Base-by-base conservation (phyloP, 306 rosid species). In the Quercus aquifolioides region DNA sequence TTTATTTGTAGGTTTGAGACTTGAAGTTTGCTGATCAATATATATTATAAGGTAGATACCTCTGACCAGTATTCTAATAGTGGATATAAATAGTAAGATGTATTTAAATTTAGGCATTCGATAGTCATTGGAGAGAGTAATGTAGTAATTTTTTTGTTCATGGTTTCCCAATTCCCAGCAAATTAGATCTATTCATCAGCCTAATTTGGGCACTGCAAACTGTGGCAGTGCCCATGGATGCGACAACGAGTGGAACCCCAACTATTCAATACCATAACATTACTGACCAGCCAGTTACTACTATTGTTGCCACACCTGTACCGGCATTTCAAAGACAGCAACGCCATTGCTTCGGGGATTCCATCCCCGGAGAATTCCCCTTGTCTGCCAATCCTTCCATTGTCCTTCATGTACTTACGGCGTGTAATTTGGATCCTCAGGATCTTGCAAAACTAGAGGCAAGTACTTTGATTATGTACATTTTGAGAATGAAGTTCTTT, bases 391-490 rank as follows among this genome's bases (percentile, higher is more conserved):
- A 78, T 79, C 96, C 99, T 54, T 85, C 97, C 80, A 90, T 95
- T 84, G 96, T 95, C 63, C 99, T 95, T 82, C 97, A 95, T 89
- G 99, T 95, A 81, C 91, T 95, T 23, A 90, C 98, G 0, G 76
- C 97, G 0, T 91, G 94, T 83, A 85, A 86, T 84, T 87, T 95
- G 94, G 94, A 89, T 78, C 95, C 99, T 77, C 94, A 91, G 74
- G 99, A 95, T 89, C 94, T 95, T 62, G 97, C 98, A 55, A 95
- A 86, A 81, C 85, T 95, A 73, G 99, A 95, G 97, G 99, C 94
- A 90, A 92, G 99, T 84, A 25, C 63, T 75, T 11, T 80, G 58
- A 69, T 86, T 79, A 74, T 60, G 41, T 69, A 51, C 43, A 56
- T 81, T 79, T 43, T 51, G 74, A 4, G 20, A 77, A 2, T 65